A percentile compares a stretch with the other conserved stretches of the same genome.
Evolutionary conservation across 2,329 filamentous ascomycete genomes (phyloP).

Genomic region (Cercospora sp.): DNA sequence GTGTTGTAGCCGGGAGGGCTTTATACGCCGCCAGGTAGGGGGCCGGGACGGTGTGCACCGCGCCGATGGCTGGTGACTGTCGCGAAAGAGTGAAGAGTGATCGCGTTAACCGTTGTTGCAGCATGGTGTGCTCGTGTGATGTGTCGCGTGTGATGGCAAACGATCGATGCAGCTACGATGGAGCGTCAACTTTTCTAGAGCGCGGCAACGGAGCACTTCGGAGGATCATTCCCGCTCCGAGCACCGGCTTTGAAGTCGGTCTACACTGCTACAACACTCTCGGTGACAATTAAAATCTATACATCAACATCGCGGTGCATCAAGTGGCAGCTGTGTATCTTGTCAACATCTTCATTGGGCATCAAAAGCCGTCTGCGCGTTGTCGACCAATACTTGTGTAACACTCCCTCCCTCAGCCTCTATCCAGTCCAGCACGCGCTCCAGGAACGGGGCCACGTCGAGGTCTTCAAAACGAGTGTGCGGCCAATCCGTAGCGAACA

Average conservation of each 20-base stretch:
- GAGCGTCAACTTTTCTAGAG: constrained; percentile 14
- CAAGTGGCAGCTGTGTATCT: constrained; percentile 57
- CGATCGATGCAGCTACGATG: not conserved
- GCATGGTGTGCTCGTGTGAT: constrained; percentile 40
- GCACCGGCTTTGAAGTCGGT: not conserved
- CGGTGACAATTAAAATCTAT: not conserved
- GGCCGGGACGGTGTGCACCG: constrained; percentile 33
- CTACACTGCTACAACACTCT: not conserved
- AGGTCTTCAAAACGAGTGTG: constrained; percentile 62
- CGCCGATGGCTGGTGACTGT: constrained; percentile 30
- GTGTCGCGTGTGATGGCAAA: constrained; percentile 12
- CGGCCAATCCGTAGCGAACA: constrained; percentile 66
- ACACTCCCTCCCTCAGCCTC: constrained; percentile 47
- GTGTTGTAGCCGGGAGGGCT: constrained; percentile 36
- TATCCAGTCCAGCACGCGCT: constrained; percentile 57
- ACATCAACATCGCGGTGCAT: constrained; percentile 11
- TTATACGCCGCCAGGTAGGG: constrained; percentile 27
- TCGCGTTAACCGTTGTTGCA: constrained; percentile 54
- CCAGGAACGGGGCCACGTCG: constrained; percentile 58
- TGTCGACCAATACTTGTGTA: constrained; percentile 56
- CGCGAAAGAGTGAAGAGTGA: constrained; percentile 45
- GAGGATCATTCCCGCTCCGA: not conserved
- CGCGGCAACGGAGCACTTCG: not conserved
- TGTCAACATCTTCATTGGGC: constrained; percentile 14
- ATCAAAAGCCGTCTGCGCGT: constrained; percentile 55